Conservation (phyloP, 2,329 filamentous ascomycete genomes). For the Dichotomopilus funicola region DNA sequence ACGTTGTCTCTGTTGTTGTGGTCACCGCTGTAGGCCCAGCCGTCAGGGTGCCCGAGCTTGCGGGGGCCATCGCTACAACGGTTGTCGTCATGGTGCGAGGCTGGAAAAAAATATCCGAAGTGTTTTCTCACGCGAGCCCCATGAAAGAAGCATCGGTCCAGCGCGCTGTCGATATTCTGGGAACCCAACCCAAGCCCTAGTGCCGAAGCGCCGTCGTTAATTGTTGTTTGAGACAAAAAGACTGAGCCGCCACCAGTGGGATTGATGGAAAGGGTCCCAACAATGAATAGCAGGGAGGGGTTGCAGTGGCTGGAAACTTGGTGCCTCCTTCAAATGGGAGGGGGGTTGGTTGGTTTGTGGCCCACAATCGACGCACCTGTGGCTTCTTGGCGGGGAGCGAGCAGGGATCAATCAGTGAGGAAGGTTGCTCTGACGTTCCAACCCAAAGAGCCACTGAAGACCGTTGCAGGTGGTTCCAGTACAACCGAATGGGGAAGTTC, state of each 20-base stretch:
- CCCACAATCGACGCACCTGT: not conserved
- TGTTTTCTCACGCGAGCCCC: not conserved
- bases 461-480: too few relatives aligned
- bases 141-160: not conserved
- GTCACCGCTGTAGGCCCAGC: conserved; percentile 9
- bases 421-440: not conserved
- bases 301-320: not conserved
- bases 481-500: not conserved
- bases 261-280: too few relatives aligned
- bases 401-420: not conserved
- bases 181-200: not conserved
- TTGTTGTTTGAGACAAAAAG: not conserved
- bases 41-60: conserved; percentile 16
- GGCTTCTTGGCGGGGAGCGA: not conserved
- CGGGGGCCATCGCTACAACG: conserved; percentile 15
- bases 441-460: too few relatives aligned
- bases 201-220: not conserved
- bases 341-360: conserved; percentile 12
- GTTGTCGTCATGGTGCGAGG: conserved; percentile 8
- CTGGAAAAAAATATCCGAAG: not conserved
- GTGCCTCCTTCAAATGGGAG: not conserved
- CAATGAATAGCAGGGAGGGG: not conserved
- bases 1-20: not conserved
- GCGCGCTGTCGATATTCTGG: not conserved
- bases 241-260: not conserved